Base-by-base conservation (phyloP, 2,329 filamentous ascomycete species). In the Epichloe sylvatica region DNA sequence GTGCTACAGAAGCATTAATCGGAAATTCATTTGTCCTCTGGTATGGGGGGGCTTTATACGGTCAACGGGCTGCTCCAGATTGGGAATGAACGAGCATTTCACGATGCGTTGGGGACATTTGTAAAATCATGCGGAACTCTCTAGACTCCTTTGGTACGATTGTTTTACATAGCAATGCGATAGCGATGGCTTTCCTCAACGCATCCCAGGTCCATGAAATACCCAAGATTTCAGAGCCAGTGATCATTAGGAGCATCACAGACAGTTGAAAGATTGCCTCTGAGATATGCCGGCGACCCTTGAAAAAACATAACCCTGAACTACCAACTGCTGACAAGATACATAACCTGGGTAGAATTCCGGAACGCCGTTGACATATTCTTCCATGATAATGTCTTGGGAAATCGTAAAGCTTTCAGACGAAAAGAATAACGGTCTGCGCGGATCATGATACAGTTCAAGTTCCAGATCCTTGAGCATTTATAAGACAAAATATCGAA, bases 131-230 rank as follows among this genome's bases (percentile, higher is more conserved):
- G n/a, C 21, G 19, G 17, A 4, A 37, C 34, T 13, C 12, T 36
- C 19, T 17, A 5, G 36, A 23, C 19, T 25, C 43, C 19, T 19
- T 11, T 37, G 19, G 9, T 25, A 45, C 19, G 17, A 17, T 21
- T 3, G 23, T 40, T 37, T 36, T 17, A 11, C 6, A 41, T 23
- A 25, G 46, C 25, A 58, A 59, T 0, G 59, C 55, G 2, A 53
- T 58, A 1, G 59, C 57, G 3, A 67, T 52, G 5, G 60, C 60
- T 19, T 57, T 58, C 1, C 62, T 58, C 0, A 64, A 55, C 0
- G 65, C 62, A 52, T 75, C 71, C 0, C 76, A 60, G 1, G 71
- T 70, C 25, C 9, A 44, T 44, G 15, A 1, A 21, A 35, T 8
- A 45, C 33, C 12, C 15, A 30, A 5, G 30, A n/a, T 41, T 41